phyloP scores from a whole-genome alignment of 805 yeast species.

The Metschnikowia vanudenii region DNA sequence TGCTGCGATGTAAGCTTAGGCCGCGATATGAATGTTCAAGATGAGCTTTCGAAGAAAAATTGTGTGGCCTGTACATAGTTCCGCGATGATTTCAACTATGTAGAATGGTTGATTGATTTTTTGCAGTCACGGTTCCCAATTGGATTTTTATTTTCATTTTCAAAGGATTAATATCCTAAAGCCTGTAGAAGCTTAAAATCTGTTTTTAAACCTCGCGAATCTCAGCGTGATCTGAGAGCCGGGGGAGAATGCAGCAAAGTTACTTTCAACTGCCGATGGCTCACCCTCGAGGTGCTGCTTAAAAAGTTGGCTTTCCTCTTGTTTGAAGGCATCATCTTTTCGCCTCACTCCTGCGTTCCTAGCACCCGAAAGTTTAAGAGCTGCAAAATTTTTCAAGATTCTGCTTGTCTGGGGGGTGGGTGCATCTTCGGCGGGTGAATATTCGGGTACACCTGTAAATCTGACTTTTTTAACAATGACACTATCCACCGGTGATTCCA shows the following conservation, averaged over 20 bases:
- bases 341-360: slow-evolving; percentile 24
- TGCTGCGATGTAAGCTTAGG: not conserved
- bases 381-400: slow-evolving; percentile 40
- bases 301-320: slow-evolving; percentile 40
- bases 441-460: slow-evolving; percentile 52
- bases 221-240: slow-evolving; percentile 10
- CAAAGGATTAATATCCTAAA: not conserved
- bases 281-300: slow-evolving; percentile 19
- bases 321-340: slow-evolving; percentile 37
- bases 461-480: slow-evolving; percentile 43
- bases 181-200: slow-evolving; percentile 6
- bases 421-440: slow-evolving; percentile 53
- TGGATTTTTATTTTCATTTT: not conserved
- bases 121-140: slow-evolving; percentile 1
- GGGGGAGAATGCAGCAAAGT: slow-evolving; percentile 1
- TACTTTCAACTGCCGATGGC: not conserved
- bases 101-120: not conserved
- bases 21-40: slow-evolving; percentile 8
- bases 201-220: slow-evolving; percentile 14
- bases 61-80: slow-evolving; percentile 13
- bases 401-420: slow-evolving; percentile 43
- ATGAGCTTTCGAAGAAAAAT: slow-evolving; percentile 17
- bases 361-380: slow-evolving; percentile 23
- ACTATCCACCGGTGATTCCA: slow-evolving; percentile 12
- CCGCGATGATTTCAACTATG: slow-evolving; percentile 1